A percentile compares a stretch with the other conserved stretches of the same genome.
These are phyloP conservation scores for Solanum chiquidenum DNA, from an alignment of 257 asterid genomes.

Conservation along the genomic window DNA sequence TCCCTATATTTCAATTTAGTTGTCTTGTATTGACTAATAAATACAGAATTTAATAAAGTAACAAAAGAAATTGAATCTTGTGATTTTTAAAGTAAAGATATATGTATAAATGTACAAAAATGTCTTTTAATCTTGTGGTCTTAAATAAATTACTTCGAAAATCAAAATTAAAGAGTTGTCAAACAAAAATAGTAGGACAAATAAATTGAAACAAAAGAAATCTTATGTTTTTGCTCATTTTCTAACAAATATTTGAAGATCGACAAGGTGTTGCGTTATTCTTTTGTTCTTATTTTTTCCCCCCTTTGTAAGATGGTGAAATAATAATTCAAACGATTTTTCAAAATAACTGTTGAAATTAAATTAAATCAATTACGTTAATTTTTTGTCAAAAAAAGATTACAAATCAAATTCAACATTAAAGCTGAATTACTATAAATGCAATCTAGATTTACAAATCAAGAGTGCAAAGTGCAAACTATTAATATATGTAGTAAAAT, in stretches of 20 bases:
- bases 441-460: background rate
- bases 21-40: too few species aligned
- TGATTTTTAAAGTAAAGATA: background rate
- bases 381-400: too few species aligned
- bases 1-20: too few species aligned
- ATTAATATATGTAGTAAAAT: too few species aligned
- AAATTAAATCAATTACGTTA: too few species aligned
- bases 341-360: too few species aligned
- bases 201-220: too few species aligned
- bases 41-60: too few species aligned
- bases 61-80: too few species aligned
- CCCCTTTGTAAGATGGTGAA: background rate
- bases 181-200: too few species aligned
- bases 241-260: background rate
- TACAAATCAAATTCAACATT: background rate
- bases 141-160: too few species aligned
- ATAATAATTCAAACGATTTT: background rate
- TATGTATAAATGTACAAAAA: background rate
- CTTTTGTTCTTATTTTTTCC: background rate
- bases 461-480: background rate
- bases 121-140: background rate
- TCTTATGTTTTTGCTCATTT: background rate
- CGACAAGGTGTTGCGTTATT: background rate
- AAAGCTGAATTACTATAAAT: background rate
- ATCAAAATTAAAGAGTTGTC: too few species aligned